Base-by-base conservation (phyloP, 768 basidiomycete species). In the Cantharellus cinnabarinus region DNA sequence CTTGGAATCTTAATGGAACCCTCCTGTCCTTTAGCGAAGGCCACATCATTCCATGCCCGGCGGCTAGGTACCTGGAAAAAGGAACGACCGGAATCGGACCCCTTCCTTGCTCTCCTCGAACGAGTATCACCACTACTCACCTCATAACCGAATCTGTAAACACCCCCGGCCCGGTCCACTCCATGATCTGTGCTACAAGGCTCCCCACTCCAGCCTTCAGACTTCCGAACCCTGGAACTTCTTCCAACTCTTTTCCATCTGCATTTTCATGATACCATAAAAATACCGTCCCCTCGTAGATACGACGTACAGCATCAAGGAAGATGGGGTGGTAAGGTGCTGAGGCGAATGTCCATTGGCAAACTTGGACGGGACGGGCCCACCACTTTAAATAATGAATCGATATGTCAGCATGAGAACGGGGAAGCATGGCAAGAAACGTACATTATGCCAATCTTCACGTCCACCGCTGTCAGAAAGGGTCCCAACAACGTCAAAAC, bases 271-370 rank as follows among this genome's bases (percentile, higher is more conserved):
- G 4, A 50, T 20, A 54, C 40, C 1, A 7, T 54, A 7, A 54
- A 54, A 10, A 10, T 54, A 10, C 7, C 10, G 10, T 10, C 7
- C 35, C 14, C 35, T 69, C 68, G 42, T 66, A 61, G 58, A 75
- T 67, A 2, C 72, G 68, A 2, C 70, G 65, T 3, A 74, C 51
- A 3, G 68, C 68, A 52, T 72, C 71, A 56, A 75, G 64, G n/a
- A 70, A 60, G 48, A 74, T 68, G 10, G 74, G 74, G 59, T 75
- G 74, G 41, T 62, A 63, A 7, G 70, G 71, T 0, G 72, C 63
- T 1, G 69, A 67, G 0, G 70, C 66, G 58, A 75, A 67, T 1
- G 73, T 74, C 74, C 74, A 75, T 62, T 75, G 74, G 1, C 70
- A 70, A 35, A 75, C 67, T 61, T 73, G 73, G 0, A 75, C 65